A percentile compares a stretch with the other conserved stretches of the same genome.
Evolutionary conservation across 495 filamentous ascomycete species (phyloP).

Genomic region (Aspergillus cavernicola): DNA sequence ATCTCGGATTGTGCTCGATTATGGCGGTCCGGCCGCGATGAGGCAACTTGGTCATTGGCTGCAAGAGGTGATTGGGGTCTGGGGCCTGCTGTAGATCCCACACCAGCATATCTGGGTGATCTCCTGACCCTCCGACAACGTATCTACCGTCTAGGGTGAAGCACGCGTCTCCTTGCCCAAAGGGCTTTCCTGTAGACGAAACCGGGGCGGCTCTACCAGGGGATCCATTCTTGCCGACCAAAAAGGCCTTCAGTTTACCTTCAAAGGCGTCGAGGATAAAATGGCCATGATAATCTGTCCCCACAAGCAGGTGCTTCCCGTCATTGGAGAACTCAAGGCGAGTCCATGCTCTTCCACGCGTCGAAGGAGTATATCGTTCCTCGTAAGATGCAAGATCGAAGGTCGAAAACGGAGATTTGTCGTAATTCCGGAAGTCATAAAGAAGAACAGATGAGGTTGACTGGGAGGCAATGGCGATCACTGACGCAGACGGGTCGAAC

Average conservation of each 20-base stretch:
- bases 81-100: slow-evolving; percentile 71
- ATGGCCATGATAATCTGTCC: slow-evolving; percentile 76
- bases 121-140: slow-evolving; percentile 70
- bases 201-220: slow-evolving; percentile 44
- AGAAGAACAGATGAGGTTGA: slow-evolving; percentile 71
- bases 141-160: slow-evolving; percentile 86
- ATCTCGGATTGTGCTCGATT: slow-evolving; percentile 83
- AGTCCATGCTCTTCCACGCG: slow-evolving; percentile 63
- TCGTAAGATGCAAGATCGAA: slow-evolving; percentile 70
- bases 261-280: slow-evolving; percentile 89
- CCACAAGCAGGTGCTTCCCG: slow-evolving; percentile 78
- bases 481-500: slow-evolving; percentile 82
- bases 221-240: slow-evolving; percentile 43
- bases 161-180: slow-evolving; percentile 76
- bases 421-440: slow-evolving; percentile 90
- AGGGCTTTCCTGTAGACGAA: slow-evolving; percentile 42
- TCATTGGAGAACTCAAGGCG: slow-evolving; percentile 92
- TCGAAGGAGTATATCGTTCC: slow-evolving; percentile 51
- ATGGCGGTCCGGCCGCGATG: slow-evolving; percentile 65
- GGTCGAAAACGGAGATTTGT: slow-evolving; percentile 80
- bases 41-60: slow-evolving; percentile 61
- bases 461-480: slow-evolving; percentile 88
- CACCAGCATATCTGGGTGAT: slow-evolving; percentile 66
- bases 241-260: slow-evolving; percentile 66
- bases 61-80: slow-evolving; percentile 51